These are phyloP conservation scores for Trichoderma sp. DNA, from an alignment of 2,329 filamentous ascomycete genomes.

Conservation along the genomic window DNA sequence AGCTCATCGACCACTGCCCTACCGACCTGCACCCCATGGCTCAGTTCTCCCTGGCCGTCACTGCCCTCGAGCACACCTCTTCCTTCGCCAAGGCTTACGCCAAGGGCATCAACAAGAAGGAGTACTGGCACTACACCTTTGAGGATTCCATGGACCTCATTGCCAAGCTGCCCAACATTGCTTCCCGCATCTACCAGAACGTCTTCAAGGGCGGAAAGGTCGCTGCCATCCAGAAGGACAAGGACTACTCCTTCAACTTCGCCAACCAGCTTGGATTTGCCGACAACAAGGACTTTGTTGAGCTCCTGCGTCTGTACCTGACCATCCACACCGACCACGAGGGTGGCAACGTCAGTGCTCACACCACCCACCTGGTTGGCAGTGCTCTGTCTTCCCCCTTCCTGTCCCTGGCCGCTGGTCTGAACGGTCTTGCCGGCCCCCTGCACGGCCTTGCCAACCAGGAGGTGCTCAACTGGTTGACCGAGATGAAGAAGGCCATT, in stretches of 20 bases:
- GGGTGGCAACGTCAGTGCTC: slow-evolving; percentile 96
- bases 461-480: slow-evolving; percentile 98
- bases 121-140: slow-evolving; percentile 99
- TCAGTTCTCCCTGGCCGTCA: slow-evolving; percentile 97
- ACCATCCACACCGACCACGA: slow-evolving; percentile 99
- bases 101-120: slow-evolving; percentile 98
- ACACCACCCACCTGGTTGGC: slow-evolving; percentile 98
- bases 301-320: slow-evolving; percentile 97
- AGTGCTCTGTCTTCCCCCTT: slow-evolving; percentile 95
- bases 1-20: slow-evolving; percentile 99
- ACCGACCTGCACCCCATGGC: slow-evolving; percentile 99
- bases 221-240: slow-evolving; percentile 90
- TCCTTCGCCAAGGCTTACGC: slow-evolving; percentile 98
- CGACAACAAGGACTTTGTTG: slow-evolving; percentile 92
- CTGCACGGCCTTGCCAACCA: slow-evolving; percentile 99
- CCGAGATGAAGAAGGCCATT: slow-evolving; percentile 94
- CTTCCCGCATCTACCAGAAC: slow-evolving; percentile 98
- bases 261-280: slow-evolving; percentile 98
- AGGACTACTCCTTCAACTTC: slow-evolving; percentile 99
- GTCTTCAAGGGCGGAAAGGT: slow-evolving; percentile 99
- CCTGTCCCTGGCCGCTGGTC: slow-evolving; percentile 92
- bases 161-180: slow-evolving; percentile 98
- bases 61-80: slow-evolving; percentile 96
- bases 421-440: slow-evolving; percentile 96
- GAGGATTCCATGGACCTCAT: slow-evolving; percentile 99